Evolutionary conservation across 306 rosid species (phyloP).

Genomic region (Trichosanthes truncata): DNA sequence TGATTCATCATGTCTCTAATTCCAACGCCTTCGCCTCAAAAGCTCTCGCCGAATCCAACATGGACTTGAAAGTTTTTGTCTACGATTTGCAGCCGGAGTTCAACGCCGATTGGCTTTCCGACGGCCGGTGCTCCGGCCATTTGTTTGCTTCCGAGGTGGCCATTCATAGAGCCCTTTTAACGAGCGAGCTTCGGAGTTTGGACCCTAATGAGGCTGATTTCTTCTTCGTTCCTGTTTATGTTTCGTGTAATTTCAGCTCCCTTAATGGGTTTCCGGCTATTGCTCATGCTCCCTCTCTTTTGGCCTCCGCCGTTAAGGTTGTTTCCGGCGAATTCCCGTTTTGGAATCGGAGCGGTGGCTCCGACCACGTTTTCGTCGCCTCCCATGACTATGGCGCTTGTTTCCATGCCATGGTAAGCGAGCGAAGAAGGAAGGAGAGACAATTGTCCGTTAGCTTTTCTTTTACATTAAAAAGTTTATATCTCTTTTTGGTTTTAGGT

Average conservation of each 20-base stretch:
- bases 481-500: too few species aligned
- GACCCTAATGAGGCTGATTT: constrained; percentile 68
- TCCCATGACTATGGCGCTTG: constrained; percentile 89
- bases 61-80: constrained; percentile 39
- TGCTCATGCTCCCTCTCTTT: constrained; percentile 69
- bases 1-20: constrained; percentile 15
- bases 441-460: too few species aligned
- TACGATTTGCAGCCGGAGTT: constrained; percentile 56
- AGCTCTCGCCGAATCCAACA: constrained; percentile 32
- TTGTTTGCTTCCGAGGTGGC: constrained; percentile 81
- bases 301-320: constrained; percentile 47
- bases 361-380: constrained; percentile 84
- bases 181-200: constrained; percentile 40
- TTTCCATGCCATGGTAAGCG: constrained; percentile 68
- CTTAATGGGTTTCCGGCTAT: constrained; percentile 81
- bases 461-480: too few species aligned
- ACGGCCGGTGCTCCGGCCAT: constrained; percentile 47
- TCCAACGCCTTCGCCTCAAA: constrained; percentile 27
- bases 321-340: constrained; percentile 38
- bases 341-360: constrained; percentile 72
- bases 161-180: constrained; percentile 55
- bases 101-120: constrained; percentile 59
- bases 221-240: constrained; percentile 86
- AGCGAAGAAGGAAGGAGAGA: not conserved
- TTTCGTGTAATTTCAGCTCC: constrained; percentile 84